phyloP scores from a whole-genome alignment of 805 yeast genomes.

The Diddensiella santjacobensis region DNA sequence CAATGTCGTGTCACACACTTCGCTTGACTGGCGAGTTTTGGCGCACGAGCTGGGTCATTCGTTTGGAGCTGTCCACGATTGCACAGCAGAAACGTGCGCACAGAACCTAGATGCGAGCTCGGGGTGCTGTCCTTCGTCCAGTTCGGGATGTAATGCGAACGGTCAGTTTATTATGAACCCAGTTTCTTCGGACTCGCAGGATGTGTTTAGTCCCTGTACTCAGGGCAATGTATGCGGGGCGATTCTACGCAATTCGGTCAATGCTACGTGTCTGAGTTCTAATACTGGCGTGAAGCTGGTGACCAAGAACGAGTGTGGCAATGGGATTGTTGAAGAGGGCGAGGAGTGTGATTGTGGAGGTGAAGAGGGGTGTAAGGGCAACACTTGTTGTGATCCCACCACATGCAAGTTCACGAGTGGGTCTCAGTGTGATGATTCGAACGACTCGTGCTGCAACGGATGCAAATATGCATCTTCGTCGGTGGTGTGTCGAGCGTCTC shows the following conservation, averaged over 20 bases:
- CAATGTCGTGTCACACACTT: conserved; percentile 33
- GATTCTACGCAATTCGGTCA: conserved; percentile 27
- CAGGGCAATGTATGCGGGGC: conserved; percentile 35
- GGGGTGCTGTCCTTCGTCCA: conserved; percentile 35
- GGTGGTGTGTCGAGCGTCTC: conserved; percentile 31
- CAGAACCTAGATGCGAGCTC: conserved; percentile 25
- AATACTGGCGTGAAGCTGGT: conserved; percentile 30
- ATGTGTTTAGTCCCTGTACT: conserved; percentile 33
- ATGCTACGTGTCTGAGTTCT: conserved; percentile 31
- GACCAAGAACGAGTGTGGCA: conserved; percentile 35
- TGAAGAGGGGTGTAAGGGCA: conserved; percentile 31
- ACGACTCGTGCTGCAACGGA: conserved; percentile 32
- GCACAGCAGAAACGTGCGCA: conserved; percentile 34
- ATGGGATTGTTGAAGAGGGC: conserved; percentile 39
- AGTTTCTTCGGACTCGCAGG: conserved; percentile 28
- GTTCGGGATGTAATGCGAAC: conserved; percentile 30
- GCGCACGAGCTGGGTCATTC: conserved; percentile 41
- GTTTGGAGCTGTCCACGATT: conserved; percentile 42
- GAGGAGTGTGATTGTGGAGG: conserved; percentile 40
- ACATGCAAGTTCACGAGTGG: conserved; percentile 31
- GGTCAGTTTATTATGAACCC: conserved; percentile 39
- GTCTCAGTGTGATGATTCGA: conserved; percentile 32
- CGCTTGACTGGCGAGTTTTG: conserved; percentile 34
- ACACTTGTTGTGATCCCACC: conserved; percentile 33
- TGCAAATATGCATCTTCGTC: conserved; percentile 31